Conservation (phyloP, 2,329 filamentous ascomycete genomes). For the Venturia nashicola region DNA sequence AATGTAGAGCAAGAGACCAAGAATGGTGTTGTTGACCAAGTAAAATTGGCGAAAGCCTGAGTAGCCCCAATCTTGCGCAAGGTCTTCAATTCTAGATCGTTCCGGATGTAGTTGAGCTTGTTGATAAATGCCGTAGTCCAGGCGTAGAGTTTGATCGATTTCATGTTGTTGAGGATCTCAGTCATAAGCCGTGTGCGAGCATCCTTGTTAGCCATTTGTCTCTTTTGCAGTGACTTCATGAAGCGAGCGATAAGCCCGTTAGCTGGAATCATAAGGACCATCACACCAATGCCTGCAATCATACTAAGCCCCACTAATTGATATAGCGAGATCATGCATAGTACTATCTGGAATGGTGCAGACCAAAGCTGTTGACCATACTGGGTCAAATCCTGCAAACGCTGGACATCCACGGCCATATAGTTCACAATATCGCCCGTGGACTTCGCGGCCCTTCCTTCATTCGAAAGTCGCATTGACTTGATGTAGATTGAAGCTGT, state of each 20-base stretch:
- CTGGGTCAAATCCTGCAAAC: slow-evolving; percentile 86
- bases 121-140: slow-evolving; percentile 98
- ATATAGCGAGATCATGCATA: slow-evolving; percentile 94
- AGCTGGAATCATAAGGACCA: slow-evolving; percentile 95
- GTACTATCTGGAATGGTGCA: slow-evolving; percentile 86
- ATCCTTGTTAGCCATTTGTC: slow-evolving; percentile 99
- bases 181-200: slow-evolving; percentile 85
- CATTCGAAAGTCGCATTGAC: slow-evolving; percentile 79
- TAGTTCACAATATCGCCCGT: slow-evolving; percentile 98
- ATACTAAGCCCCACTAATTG: slow-evolving; percentile 90
- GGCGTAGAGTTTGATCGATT: slow-evolving; percentile 94
- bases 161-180: slow-evolving; percentile 99
- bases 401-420: slow-evolving; percentile 96
- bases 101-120: slow-evolving; percentile 89
- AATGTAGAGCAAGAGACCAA: slow-evolving; percentile 96
- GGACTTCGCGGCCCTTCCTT: slow-evolving; percentile 76
- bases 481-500: slow-evolving; percentile 90
- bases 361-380: slow-evolving; percentile 95
- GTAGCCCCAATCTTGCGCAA: slow-evolving; percentile 91
- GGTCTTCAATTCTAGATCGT: slow-evolving; percentile 90
- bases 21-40: slow-evolving; percentile 95
- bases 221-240: slow-evolving; percentile 90
- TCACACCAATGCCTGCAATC: slow-evolving; percentile 86
- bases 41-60: slow-evolving; percentile 91
- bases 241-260: slow-evolving; percentile 84